phyloP scores from a whole-genome alignment of 1,284 basidiomycete species.

The Papiliotrema fonsecae region DNA sequence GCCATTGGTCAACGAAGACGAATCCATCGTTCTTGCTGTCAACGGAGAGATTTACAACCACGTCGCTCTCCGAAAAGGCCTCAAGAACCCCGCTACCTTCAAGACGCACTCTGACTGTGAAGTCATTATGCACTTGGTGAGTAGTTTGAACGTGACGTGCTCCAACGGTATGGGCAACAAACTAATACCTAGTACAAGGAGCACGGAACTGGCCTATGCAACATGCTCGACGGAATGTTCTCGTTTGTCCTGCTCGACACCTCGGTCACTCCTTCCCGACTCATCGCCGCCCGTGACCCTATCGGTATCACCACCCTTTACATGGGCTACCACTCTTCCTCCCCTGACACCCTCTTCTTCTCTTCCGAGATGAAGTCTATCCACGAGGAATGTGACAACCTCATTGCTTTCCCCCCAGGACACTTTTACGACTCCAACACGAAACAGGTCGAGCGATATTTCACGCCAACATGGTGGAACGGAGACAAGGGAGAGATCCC shows the following conservation, averaged over 20 bases:
- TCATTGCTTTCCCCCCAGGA: constrained; percentile 94
- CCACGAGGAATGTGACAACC: constrained; percentile 86
- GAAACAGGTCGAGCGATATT: constrained; percentile 73
- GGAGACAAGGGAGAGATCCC: constrained; percentile 61
- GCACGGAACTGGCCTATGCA: constrained; percentile 68
- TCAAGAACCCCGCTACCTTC: constrained; percentile 69
- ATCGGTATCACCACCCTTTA: constrained; percentile 98
- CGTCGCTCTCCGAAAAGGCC: constrained; percentile 66
- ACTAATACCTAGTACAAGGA: constrained; percentile 66
- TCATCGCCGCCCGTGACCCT: constrained; percentile 94
- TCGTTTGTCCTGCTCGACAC: constrained; percentile 95
- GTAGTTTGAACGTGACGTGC: constrained; percentile 23
- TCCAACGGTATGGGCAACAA: background rate
- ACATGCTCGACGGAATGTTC: constrained; percentile 95
- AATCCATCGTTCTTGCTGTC: constrained; percentile 80
- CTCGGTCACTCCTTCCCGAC: constrained; percentile 76
- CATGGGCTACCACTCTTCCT: constrained; percentile 84
- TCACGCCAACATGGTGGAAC: constrained; percentile 84
- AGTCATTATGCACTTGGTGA: constrained; percentile 85
- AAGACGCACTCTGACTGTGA: constrained; percentile 99
- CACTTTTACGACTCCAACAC: constrained; percentile 86
- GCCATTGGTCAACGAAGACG: constrained; percentile 83
- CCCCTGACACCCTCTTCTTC: constrained; percentile 84
- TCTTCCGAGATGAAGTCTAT: constrained; percentile 95
- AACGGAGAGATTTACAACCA: constrained; percentile 99